Evolutionary conservation across 2,329 filamentous ascomycete genomes (phyloP).

Genomic region (Hypoxylon rubiginosum): DNA sequence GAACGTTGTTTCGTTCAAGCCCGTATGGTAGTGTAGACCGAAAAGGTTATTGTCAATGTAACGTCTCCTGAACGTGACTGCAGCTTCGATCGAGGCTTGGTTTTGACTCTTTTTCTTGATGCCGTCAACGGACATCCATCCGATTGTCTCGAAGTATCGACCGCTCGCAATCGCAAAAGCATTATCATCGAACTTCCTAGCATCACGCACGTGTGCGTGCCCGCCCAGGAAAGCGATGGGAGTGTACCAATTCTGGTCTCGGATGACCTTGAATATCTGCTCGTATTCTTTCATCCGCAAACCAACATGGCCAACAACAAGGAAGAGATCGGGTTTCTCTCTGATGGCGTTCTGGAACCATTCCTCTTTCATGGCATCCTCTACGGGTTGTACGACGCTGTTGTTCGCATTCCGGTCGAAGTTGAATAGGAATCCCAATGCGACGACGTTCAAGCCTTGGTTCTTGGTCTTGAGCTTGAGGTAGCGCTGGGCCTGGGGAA

Average conservation of each 20-base stretch:
- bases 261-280: constrained; percentile 82
- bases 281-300: constrained; percentile 85
- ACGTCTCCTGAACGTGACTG: constrained; percentile 76
- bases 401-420: constrained; percentile 94
- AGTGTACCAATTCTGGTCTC: constrained; percentile 80
- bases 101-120: constrained; percentile 56
- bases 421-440: constrained; percentile 95
- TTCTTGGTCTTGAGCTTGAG: constrained; percentile 94
- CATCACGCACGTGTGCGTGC: constrained; percentile 90
- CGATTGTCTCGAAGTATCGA: constrained; percentile 94
- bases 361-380: constrained; percentile 81
- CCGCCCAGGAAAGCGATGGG: constrained; percentile 95
- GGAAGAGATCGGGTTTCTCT: constrained; percentile 88
- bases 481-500: constrained; percentile 84
- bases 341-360: constrained; percentile 92
- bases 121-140: constrained; percentile 89
- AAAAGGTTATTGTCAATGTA: constrained; percentile 97
- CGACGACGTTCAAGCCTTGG: constrained; percentile 83
- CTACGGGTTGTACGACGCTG: constrained; percentile 83
- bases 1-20: constrained; percentile 78
- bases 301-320: constrained; percentile 88
- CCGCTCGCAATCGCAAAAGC: constrained; percentile 88
- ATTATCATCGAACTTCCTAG: constrained; percentile 81
- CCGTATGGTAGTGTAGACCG: constrained; percentile 85
- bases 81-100: constrained; percentile 51